phyloP scores from a whole-genome alignment of 768 basidiomycete genomes.

The Udeniomyces megalosporus region DNA sequence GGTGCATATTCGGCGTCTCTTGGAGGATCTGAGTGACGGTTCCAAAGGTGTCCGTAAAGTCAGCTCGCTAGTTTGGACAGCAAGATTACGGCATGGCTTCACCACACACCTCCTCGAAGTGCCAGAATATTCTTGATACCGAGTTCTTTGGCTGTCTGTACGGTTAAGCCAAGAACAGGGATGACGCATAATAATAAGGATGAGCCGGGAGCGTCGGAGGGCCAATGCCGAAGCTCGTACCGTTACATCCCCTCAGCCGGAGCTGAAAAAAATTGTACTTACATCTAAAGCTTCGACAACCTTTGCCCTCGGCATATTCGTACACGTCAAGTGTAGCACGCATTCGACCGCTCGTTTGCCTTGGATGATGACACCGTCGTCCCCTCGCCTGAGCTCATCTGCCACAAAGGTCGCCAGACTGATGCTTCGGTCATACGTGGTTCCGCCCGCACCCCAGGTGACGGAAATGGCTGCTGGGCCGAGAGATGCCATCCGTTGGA shows the following conservation, averaged over 20 bases:
- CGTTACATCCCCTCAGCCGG: background rate
- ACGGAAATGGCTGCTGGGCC: constrained; percentile 59
- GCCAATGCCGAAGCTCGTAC: too few relatives aligned
- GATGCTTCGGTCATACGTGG: constrained; percentile 69
- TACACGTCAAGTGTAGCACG: constrained; percentile 7
- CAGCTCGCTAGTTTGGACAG: background rate
- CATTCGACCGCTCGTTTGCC: background rate
- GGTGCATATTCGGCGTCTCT: constrained; percentile 89
- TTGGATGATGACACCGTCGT: constrained; percentile 40
- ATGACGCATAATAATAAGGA: background rate
- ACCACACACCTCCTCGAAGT: constrained; percentile 70
- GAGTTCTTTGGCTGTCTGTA: constrained; percentile 52
- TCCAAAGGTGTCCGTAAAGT: background rate
- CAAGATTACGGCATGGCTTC: background rate
- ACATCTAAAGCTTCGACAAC: constrained; percentile 18
- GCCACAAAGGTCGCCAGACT: constrained; percentile 46
- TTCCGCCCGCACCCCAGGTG: constrained; percentile 96
- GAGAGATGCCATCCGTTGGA: constrained; percentile 52
- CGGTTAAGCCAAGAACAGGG: background rate
- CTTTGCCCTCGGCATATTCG: constrained; percentile 24
- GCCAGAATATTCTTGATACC: constrained; percentile 84
- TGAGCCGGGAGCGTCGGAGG: too few relatives aligned
- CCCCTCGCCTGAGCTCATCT: constrained; percentile 33
- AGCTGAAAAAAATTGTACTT: constrained; percentile 13
- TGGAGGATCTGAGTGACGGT: constrained; percentile 31